Percentiles rank a stretch among this genome's conserved stretches.
These are phyloP conservation scores for Aspergillus sclerotiicarbonarius DNA, from an alignment of 495 filamentous ascomycete species.

Conservation along the genomic window DNA sequence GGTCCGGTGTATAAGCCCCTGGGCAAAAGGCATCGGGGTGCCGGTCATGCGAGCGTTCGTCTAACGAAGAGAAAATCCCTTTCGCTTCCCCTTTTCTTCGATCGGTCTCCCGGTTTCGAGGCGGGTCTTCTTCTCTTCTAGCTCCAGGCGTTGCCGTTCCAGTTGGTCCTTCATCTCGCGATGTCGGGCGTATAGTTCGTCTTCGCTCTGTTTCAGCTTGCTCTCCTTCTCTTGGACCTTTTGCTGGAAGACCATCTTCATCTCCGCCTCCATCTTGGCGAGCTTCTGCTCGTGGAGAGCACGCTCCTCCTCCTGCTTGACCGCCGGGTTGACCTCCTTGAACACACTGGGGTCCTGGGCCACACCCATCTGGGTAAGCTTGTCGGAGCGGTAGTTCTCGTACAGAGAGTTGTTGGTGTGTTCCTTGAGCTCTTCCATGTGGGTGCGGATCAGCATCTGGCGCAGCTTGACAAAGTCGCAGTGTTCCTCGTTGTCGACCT, in stretches of 20 bases:
- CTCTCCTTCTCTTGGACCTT: conserved; percentile 99
- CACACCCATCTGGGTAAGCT: conserved; percentile 97
- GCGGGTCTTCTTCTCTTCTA: conserved; percentile 95
- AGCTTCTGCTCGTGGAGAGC: conserved; percentile 98
- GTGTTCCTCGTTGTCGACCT: conserved; percentile 99
- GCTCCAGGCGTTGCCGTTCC: conserved; percentile 85
- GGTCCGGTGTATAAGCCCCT: conserved; percentile 26
- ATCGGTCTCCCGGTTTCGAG: conserved; percentile 91
- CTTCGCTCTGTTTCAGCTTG: conserved; percentile 98
- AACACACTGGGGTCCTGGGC: conserved; percentile 97
- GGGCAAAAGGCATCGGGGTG: conserved; percentile 15
- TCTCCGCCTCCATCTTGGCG: conserved; percentile 99
- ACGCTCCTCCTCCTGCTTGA: conserved; percentile 99
- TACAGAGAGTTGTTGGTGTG: conserved; percentile 98
- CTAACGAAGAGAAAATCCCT: conserved; percentile 98
- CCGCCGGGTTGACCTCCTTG: conserved; percentile 99
- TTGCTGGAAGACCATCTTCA: conserved; percentile 99
- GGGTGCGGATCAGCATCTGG: conserved; percentile 99
- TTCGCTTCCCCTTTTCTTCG: conserved; percentile 90
- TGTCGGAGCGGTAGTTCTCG: conserved; percentile 99
- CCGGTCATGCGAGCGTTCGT: conserved; percentile 11
- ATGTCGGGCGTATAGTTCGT: conserved; percentile 96
- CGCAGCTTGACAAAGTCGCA: conserved; percentile 99
- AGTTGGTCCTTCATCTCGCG: conserved; percentile 99
- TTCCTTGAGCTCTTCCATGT: conserved; percentile 99